phyloP scores from a whole-genome alignment of 306 rosid genomes.

The Prunus armeniaca region DNA sequence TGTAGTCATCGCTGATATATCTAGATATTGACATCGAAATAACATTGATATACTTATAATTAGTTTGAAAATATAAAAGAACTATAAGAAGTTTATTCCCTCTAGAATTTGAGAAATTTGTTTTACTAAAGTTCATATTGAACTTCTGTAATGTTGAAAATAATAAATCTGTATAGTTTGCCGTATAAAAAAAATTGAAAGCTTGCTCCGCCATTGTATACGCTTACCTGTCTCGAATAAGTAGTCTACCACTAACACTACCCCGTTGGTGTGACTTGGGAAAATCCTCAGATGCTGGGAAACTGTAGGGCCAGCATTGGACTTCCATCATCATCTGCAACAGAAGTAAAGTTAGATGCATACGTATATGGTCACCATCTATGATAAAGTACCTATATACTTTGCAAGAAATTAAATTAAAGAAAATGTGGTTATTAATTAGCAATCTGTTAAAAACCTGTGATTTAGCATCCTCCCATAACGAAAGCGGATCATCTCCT shows the following conservation, averaged over 20 bases:
- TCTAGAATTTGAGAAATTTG: too few relatives aligned
- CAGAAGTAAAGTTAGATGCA: neutral
- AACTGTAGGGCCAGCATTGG: constrained; percentile 47
- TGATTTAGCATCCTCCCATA: constrained; percentile 46
- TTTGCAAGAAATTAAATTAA: neutral
- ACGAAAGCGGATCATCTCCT: constrained; percentile 25
- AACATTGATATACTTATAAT: neutral
- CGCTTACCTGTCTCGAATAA: constrained; percentile 34
- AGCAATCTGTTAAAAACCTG: constrained; percentile 26
- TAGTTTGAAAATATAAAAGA: too few relatives aligned
- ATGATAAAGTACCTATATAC: neutral
- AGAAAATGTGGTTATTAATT: neutral
- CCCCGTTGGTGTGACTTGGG: constrained; percentile 37
- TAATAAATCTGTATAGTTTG: neutral
- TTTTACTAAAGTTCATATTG: too few relatives aligned
- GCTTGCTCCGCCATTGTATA: too few relatives aligned
- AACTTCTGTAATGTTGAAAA: too few relatives aligned
- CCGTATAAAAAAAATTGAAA: too few relatives aligned
- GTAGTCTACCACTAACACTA: constrained; percentile 31
- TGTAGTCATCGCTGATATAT: constrained; percentile 21
- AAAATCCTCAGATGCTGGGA: constrained; percentile 43
- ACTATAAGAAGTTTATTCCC: too few relatives aligned
- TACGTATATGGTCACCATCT: neutral
- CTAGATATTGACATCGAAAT: neutral
- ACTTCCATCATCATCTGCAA: constrained; percentile 34